Base-by-base conservation (phyloP, 805 yeast species). In the Metschnikowia dekortorum region DNA sequence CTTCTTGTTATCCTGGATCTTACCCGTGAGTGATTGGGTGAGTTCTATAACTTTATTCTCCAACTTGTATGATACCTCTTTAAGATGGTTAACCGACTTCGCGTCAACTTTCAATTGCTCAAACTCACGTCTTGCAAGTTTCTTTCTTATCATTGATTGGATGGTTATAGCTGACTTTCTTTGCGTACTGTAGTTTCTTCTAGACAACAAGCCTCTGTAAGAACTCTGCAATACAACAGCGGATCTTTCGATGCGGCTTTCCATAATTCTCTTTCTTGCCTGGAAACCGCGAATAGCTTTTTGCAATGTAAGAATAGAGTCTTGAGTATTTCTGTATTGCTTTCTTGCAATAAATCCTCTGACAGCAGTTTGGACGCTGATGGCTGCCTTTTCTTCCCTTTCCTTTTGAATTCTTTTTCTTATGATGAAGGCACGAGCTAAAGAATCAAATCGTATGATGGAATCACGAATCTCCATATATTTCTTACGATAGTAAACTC, bases 41-140 rank as follows among this genome's bases (percentile, higher is more conserved):
- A 94, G 80, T 68, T 91, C 96, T 57, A 94, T 90, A n/a, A 95
- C 97, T 76, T 95, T 94, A 70, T 94, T 94, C 69, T 94, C 99
- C 61, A 95, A 79, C 66, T 87, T 83, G 71, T 89, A 94, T 61
- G 96, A 90, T 37, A 89, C 96, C 66, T 92, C 96, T 68, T 89
- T 83, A 73, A 89, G 79, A 64, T 86, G 95, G 65, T 85, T 85
- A 41, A 89, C 96, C 13, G 96, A 89, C 65, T 89, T 89, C 31
- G 97, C 96, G 56, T 94, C 98, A n/a, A 78, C 78, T 65, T 82
- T 87, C 66, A 89, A 74, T 50, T 75, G 69, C 55, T 73, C 70
- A 59, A 88, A 80, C 64, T 86, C 85, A 46, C 71, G 72, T 54
- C 73, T 73, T 28, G 99, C 99, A 52, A 75, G 69, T 53, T 80